Percentiles rank a stretch among this genome's conserved stretches.
phyloP scores from a whole-genome alignment of 305 asterid species.

The Plantago coronopus region DNA sequence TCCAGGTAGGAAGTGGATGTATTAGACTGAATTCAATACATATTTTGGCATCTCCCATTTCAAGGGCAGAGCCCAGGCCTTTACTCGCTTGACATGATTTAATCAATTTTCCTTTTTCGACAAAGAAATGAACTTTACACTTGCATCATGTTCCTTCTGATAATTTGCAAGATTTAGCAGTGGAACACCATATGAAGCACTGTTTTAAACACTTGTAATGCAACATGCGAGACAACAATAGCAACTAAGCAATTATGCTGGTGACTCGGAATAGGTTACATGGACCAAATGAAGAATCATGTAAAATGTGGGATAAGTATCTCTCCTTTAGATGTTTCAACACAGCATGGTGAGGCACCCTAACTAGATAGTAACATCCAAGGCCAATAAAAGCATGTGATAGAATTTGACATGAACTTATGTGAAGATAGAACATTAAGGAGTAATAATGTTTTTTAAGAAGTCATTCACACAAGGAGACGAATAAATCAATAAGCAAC shows the following conservation, averaged over 20 bases:
- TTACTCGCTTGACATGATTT: neutral
- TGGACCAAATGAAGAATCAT: too few species aligned
- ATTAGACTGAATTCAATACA: too few species aligned
- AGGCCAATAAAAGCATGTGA: neutral
- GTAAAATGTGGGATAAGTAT: too few species aligned
- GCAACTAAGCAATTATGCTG: neutral
- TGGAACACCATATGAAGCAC: neutral
- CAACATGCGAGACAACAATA: neutral
- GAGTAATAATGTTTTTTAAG: neutral
- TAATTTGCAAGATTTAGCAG: neutral
- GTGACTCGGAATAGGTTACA: neutral
- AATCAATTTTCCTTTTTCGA: neutral
- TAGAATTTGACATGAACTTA: neutral
- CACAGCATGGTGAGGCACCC: too few species aligned
- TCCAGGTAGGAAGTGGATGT: too few species aligned
- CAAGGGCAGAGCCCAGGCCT: neutral
- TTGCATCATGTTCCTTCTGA: neutral
- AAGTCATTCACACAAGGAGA: neutral
- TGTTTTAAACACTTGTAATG: neutral
- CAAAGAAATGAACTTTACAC: neutral
- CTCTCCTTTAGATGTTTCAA: too few species aligned
- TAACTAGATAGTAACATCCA: too few species aligned
- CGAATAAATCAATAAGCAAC: slow-evolving; percentile 4
- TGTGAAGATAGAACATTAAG: neutral
- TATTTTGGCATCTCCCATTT: neutral